These are phyloP conservation scores for Telopea speciosissima DNA, from an alignment of 177 flowering plant genomes.

Conservation along the genomic window DNA sequence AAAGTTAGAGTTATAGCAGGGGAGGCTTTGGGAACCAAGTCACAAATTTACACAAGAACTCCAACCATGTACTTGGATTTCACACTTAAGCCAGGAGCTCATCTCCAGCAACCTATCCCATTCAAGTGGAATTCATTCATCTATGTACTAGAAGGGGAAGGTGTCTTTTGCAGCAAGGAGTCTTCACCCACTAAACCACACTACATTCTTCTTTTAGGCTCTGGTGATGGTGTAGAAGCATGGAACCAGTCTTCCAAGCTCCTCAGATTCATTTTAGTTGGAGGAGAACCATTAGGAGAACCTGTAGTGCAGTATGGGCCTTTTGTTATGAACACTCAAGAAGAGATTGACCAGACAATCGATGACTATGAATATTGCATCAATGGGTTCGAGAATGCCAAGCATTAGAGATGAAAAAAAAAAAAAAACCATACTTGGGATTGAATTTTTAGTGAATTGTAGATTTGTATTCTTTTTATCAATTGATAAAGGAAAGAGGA, in stretches of 20 bases:
- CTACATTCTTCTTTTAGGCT: slow-evolving; percentile 51
- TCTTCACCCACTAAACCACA: slow-evolving; percentile 35
- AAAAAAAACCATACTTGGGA: too few relatives aligned
- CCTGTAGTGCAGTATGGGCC: slow-evolving; percentile 73
- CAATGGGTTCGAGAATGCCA: slow-evolving; percentile 77
- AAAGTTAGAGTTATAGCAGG: slow-evolving; percentile 53
- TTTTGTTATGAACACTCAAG: slow-evolving; percentile 82
- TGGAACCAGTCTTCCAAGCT: slow-evolving; percentile 52
- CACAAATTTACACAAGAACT: slow-evolving; percentile 62
- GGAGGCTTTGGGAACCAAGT: slow-evolving; percentile 40
- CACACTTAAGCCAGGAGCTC: slow-evolving; percentile 56
- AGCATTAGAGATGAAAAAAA: slow-evolving; percentile 54
- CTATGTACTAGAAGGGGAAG: slow-evolving; percentile 69
- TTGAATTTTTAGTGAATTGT: too few relatives aligned
- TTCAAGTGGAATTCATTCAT: slow-evolving; percentile 58
- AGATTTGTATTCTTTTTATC: too few relatives aligned
- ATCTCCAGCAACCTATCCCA: slow-evolving; percentile 53
- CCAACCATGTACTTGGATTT: slow-evolving; percentile 75
- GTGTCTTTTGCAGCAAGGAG: slow-evolving; percentile 38
- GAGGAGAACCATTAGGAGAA: slow-evolving; percentile 72
- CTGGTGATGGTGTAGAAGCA: slow-evolving; percentile 50
- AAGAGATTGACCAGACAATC: slow-evolving; percentile 64
- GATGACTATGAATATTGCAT: slow-evolving; percentile 44
- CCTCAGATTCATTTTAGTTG: slow-evolving; percentile 58
- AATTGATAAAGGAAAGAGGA: too few relatives aligned